Conservation (phyloP, 306 rosid species). For the Prunus mongolica region DNA sequence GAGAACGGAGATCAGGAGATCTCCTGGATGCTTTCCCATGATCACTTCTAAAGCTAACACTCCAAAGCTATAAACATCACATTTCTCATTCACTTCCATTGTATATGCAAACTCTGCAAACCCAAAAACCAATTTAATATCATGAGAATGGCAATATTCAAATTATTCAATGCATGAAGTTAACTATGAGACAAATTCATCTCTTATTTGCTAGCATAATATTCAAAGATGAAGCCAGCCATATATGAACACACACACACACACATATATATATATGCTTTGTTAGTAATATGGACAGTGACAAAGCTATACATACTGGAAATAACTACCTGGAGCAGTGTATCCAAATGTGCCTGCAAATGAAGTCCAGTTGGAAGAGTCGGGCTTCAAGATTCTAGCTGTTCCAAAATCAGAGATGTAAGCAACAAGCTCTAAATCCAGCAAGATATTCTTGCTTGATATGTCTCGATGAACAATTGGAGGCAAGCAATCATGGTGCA, state of each 20-base stretch:
- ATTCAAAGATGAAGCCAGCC: no score
- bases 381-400: slow-evolving; percentile 11
- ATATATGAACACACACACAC: no score
- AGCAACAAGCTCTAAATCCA: background rate
- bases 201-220: no score
- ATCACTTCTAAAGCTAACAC: slow-evolving; percentile 17
- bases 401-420: slow-evolving; percentile 11
- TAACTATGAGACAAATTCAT: no score
- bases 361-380: slow-evolving; percentile 1
- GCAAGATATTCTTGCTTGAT: slow-evolving; percentile 17
- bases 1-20: slow-evolving; percentile 8
- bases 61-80: slow-evolving; percentile 24
- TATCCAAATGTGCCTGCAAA: slow-evolving; percentile 24
- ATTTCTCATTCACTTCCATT: slow-evolving; percentile 18
- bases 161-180: background rate
- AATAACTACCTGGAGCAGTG: slow-evolving; percentile 17
- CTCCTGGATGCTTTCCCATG: slow-evolving; percentile 26
- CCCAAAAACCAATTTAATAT: background rate
- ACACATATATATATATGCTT: no score
- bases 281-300: background rate
- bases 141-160: no score
- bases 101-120: slow-evolving; percentile 18
- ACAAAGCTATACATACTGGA: background rate
- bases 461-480: slow-evolving; percentile 27
- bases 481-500: slow-evolving; percentile 21